Evolutionary conservation across 257 asterid species (phyloP).

Genomic region (Nyctanthes arbortristis): DNA sequence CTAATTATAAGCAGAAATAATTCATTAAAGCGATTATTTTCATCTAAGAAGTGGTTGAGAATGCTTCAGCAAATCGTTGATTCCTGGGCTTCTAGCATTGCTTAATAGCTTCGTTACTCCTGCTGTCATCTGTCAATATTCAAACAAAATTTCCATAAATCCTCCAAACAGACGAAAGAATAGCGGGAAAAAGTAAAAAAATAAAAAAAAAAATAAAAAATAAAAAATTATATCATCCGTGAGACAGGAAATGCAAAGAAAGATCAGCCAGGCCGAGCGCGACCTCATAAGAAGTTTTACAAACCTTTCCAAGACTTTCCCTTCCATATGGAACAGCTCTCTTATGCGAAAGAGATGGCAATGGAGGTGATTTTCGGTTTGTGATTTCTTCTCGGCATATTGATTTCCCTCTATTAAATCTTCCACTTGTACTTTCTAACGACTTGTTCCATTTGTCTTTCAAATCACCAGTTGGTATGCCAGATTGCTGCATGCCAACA

Average conservation of each 20-base stretch:
- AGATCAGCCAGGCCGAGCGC: neutral
- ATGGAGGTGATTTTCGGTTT: conserved; percentile 71
- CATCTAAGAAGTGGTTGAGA: conserved; percentile 54
- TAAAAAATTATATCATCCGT: neutral
- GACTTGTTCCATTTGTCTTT: conserved; percentile 29
- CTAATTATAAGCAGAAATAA: neutral
- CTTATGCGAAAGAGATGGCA: conserved; percentile 41
- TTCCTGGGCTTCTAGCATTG: conserved; percentile 53
- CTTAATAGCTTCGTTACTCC: conserved; percentile 46
- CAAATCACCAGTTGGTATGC: conserved; percentile 12
- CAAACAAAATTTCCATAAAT: neutral
- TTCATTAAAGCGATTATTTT: conserved; percentile 4
- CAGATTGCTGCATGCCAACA: conserved; percentile 40
- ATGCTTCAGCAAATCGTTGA: conserved; percentile 51
- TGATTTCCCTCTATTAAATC: conserved; percentile 39
- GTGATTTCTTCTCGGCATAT: conserved; percentile 43
- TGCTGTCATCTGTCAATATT: conserved; percentile 46
- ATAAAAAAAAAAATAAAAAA: neutral
- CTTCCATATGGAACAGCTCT: conserved; percentile 74
- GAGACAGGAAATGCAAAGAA: neutral
- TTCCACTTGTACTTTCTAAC: conserved; percentile 28
- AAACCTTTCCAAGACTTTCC: conserved; percentile 68
- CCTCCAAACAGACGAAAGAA: neutral
- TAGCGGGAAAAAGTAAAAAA: no score
- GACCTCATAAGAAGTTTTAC: neutral